Conservation (phyloP, 306 rosid species). For the Argentina anserina region DNA sequence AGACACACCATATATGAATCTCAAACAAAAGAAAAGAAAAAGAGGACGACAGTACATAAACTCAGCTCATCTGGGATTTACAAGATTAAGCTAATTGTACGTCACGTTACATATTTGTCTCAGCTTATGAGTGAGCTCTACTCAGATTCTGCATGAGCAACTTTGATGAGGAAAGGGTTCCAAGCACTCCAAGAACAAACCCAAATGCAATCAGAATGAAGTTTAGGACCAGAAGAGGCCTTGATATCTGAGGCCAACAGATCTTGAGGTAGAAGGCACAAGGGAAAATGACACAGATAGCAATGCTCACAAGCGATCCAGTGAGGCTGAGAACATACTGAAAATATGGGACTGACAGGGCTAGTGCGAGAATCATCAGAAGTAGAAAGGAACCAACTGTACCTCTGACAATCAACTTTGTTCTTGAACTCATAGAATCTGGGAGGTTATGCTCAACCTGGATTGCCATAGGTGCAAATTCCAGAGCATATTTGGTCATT, state of each 20-base stretch:
- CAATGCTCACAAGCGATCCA: constrained; percentile 56
- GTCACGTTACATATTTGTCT: background rate
- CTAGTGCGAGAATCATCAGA: constrained; percentile 46
- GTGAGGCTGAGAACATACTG: constrained; percentile 67
- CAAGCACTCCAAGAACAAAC: constrained; percentile 44
- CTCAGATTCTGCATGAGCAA: constrained; percentile 30
- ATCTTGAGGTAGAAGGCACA: constrained; percentile 62
- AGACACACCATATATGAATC: background rate
- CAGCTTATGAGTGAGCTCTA: constrained; percentile 22
- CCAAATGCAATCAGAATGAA: constrained; percentile 39
- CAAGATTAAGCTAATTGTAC: background rate
- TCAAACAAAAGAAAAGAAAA: too few species aligned
- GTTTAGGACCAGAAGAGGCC: constrained; percentile 37
- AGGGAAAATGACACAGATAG: constrained; percentile 44
- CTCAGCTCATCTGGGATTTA: background rate
- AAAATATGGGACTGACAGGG: constrained; percentile 64
- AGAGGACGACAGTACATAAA: background rate
- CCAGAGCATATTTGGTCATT: constrained; percentile 78
- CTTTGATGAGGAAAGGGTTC: constrained; percentile 57
- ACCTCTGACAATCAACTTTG: constrained; percentile 43
- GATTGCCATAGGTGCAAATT: constrained; percentile 62
- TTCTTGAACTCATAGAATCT: constrained; percentile 31
- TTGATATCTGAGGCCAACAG: constrained; percentile 50
- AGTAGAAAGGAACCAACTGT: constrained; percentile 46
- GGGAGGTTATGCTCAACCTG: constrained; percentile 62